phyloP scores from a whole-genome alignment of 2,329 filamentous ascomycete genomes.

The Cadophora malorum region DNA sequence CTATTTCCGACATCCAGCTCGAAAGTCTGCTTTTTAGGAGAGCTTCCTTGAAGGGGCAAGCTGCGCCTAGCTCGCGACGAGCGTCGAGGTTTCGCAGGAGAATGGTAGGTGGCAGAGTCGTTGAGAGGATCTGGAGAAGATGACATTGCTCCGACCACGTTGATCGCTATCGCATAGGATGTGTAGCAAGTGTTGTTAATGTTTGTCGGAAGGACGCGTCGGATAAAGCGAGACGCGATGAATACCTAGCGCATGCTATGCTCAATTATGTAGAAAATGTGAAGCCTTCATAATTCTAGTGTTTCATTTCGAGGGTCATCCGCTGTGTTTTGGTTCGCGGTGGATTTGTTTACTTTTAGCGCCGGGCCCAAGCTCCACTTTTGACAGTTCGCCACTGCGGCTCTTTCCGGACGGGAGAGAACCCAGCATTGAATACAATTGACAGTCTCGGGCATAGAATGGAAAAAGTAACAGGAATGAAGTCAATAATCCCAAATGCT shows the following conservation, averaged over 20 bases:
- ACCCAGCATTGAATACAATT: not conserved
- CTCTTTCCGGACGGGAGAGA: not conserved
- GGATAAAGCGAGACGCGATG: constrained; percentile 14
- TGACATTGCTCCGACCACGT: constrained; percentile 36
- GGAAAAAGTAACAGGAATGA: not conserved
- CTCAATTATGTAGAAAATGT: constrained; percentile 24
- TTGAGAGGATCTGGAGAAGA: constrained; percentile 48
- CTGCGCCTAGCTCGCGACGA: constrained; percentile 35
- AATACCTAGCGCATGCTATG: constrained; percentile 20
- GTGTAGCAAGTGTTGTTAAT: constrained; percentile 15
- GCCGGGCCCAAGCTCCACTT: constrained; percentile 8
- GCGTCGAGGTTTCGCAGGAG: constrained; percentile 40
- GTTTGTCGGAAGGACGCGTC: constrained; percentile 17
- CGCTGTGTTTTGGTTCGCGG: constrained; percentile 11
- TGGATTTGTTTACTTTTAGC: constrained; percentile 25
- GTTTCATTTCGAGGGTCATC: constrained; percentile 8
- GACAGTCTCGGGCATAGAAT: not conserved
- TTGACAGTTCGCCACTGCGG: constrained; percentile 10
- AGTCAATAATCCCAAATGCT: not conserved
- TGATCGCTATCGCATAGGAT: constrained; percentile 27
- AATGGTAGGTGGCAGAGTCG: constrained; percentile 39
- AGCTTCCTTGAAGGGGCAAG: constrained; percentile 40
- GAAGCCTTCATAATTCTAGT: constrained; percentile 27
- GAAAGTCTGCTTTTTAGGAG: constrained; percentile 46
- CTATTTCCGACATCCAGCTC: constrained; percentile 45